Base-by-base conservation (phyloP, 257 asterid species). In the Handroanthus guayacan region DNA sequence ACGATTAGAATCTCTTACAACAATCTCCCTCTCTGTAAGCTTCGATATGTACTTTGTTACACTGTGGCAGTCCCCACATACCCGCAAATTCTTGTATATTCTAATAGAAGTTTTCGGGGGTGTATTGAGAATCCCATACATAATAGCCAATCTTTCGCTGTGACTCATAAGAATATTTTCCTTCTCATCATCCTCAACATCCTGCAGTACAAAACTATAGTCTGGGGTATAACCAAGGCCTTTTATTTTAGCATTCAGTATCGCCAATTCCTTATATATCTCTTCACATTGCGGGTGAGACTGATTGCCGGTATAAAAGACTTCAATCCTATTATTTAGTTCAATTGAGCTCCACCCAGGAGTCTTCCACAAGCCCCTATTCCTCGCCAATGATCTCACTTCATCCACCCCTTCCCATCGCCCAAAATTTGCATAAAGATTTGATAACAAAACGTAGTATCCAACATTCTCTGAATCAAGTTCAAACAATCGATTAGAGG, bases 181-280 rank as follows among this genome's bases (percentile, higher is more conserved):
- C 80, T 91, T 91, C 91, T 91, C 98, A 36, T 93, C 97, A 75
- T 93, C 97, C 82, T 88, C 96, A 39, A 91, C 97, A 79, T 89
- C 96, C 74, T 89, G 97, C 74, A 91, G 78, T 18, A 91, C 98
- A 61, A 88, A 91, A 71, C 92, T 89, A 69, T 71, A 73, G 72
- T 93, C 96, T 6, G 98, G 97, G 44, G 72, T 78, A 78, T 92
- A 89, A 64, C 98, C 98, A 9, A 90, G 82, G 60, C 82, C 44
- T 84, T 89, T 90, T 68, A 86, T 72, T 83, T 87, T 87, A 70
- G 80, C 87, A 77, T 85, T 85, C 70, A 87, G 64, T 20, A 60
- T 31, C 20, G 75, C 89, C 74, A 91, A 75, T 71, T 93, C 95
- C 71, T 71, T 74, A 45, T 87, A 83, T 83, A 93, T 88, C 82